phyloP scores from a whole-genome alignment of 768 basidiomycete species.

The Boletus edulis region DNA sequence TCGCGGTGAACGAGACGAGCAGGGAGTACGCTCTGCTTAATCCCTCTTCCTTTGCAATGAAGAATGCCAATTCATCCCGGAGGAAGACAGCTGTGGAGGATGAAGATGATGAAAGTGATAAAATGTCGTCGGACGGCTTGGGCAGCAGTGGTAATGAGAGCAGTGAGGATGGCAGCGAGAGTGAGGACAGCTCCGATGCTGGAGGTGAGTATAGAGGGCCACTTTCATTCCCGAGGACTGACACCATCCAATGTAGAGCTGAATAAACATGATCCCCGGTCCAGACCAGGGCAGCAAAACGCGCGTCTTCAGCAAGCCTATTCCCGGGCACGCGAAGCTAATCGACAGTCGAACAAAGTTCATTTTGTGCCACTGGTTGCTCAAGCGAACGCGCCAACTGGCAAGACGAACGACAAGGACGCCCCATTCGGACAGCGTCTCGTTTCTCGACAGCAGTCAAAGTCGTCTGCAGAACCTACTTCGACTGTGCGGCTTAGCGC shows the following conservation, averaged over 20 bases:
- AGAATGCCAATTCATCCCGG: constrained; percentile 35
- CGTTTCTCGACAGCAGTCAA: constrained; percentile 20
- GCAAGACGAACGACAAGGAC: constrained; percentile 41
- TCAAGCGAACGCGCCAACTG: constrained; percentile 27
- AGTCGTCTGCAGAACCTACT: constrained; percentile 11
- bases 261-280: constrained; percentile 55
- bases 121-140: constrained; percentile 56
- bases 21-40: constrained; percentile 92
- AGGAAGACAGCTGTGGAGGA: constrained; percentile 82
- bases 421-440: constrained; percentile 75
- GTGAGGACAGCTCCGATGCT: constrained; percentile 54
- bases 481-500: constrained; percentile 26
- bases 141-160: constrained; percentile 41
- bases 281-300: constrained; percentile 49
- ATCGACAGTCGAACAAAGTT: constrained; percentile 47
- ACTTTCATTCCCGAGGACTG: constrained; percentile 13
- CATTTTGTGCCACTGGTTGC: constrained; percentile 68
- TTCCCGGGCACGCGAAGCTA: constrained; percentile 39
- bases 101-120: constrained; percentile 86
- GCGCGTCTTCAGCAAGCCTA: constrained; percentile 46
- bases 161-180: constrained; percentile 43
- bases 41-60: constrained; percentile 73
- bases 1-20: constrained; percentile 84
- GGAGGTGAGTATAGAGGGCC: constrained; percentile 41
- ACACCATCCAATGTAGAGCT: constrained; percentile 38